Conservation (phyloP, 345 rosid species). For the Populus deltoides region DNA sequence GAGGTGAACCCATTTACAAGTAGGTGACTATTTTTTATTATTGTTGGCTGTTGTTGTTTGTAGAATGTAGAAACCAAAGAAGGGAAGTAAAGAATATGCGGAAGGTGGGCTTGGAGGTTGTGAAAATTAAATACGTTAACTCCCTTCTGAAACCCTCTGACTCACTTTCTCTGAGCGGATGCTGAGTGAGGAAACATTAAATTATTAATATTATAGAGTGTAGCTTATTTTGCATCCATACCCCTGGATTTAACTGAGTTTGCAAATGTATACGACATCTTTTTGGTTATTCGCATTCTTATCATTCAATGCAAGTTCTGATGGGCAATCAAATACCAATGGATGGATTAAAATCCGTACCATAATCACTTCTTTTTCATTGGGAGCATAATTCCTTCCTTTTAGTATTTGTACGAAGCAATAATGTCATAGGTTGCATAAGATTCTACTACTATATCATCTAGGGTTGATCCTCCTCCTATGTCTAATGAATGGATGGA, state of each 20-base stretch:
- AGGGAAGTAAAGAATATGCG: conserved; percentile 27
- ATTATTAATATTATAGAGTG: background rate
- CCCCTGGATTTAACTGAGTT: conserved; percentile 9
- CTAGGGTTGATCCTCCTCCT: too few species aligned
- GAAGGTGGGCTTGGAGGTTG: conserved; percentile 39
- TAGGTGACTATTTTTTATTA: background rate
- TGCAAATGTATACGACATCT: background rate
- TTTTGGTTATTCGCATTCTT: background rate
- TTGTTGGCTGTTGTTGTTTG: background rate
- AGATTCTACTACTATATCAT: background rate
- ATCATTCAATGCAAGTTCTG: background rate
- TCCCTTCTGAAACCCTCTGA: conserved; percentile 35
- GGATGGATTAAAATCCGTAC: background rate
- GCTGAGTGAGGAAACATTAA: conserved; percentile 48
- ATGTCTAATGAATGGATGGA: background rate
- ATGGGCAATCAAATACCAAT: background rate
- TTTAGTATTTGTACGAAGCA: background rate
- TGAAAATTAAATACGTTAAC: conserved; percentile 50
- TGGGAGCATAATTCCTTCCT: background rate
- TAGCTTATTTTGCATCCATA: conserved; percentile 27
- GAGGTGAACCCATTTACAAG: conserved; percentile 36
- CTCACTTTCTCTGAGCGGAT: conserved; percentile 39
- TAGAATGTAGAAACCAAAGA: conserved; percentile 16
- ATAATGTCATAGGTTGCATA: background rate
- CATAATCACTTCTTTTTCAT: background rate